phyloP scores from a whole-genome alignment of 768 basidiomycete species.

The Boletales sp. region DNA sequence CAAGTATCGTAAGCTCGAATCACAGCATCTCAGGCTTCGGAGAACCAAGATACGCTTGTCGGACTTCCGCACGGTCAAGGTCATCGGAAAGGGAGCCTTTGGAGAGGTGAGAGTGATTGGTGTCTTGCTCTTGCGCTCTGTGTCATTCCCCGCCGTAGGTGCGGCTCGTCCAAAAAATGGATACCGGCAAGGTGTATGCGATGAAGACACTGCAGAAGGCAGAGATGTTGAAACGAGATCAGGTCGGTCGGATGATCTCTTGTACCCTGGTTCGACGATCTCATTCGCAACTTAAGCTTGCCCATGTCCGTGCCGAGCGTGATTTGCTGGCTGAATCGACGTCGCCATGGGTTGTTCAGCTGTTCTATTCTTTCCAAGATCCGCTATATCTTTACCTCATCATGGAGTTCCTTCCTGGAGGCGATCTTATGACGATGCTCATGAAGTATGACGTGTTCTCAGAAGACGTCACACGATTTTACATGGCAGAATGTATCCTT shows the following conservation, averaged over 20 bases:
- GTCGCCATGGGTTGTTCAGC: constrained; percentile 94
- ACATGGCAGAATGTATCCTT: constrained; percentile 97
- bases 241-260: constrained; percentile 49
- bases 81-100: constrained; percentile 98
- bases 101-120: constrained; percentile 66
- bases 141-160: constrained; percentile 48
- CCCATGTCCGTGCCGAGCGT: constrained; percentile 95
- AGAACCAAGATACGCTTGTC: constrained; percentile 90
- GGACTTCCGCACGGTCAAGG: constrained; percentile 96
- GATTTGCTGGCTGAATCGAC: constrained; percentile 96
- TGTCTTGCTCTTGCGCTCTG: background rate
- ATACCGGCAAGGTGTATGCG: constrained; percentile 97
- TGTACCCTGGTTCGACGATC: background rate
- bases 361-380: constrained; percentile 99
- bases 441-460: constrained; percentile 99
- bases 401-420: constrained; percentile 90
- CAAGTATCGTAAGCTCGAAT: constrained; percentile 83
- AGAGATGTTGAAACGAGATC: constrained; percentile 99
- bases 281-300: constrained; percentile 54
- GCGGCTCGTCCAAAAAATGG: constrained; percentile 92
- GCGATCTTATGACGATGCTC: constrained; percentile 99
- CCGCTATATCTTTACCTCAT: constrained; percentile 93
- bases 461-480: constrained; percentile 97
- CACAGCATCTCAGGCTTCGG: constrained; percentile 85
- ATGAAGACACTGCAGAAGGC: constrained; percentile 99